Base-by-base conservation (phyloP, 2,329 filamentous ascomycete species). In the Colletotrichum sp. region DNA sequence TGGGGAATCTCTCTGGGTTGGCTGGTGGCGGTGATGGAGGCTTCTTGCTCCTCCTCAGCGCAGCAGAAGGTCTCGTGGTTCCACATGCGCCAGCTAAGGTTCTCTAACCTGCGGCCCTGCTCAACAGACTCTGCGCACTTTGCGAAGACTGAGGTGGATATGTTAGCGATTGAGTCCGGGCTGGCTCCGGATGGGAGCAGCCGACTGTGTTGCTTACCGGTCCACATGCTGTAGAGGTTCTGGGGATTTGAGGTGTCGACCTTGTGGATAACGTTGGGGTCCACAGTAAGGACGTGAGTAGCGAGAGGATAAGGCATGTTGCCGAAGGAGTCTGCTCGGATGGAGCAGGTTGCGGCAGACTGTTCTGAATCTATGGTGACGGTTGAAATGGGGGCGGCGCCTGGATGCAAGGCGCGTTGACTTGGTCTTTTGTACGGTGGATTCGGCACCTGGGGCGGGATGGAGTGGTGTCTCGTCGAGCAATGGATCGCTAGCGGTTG, bases 221-320 rank as follows among this genome's bases (percentile, higher is more conserved):
- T 96, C 96, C 96, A 98, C 92, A 99, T 98, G 88, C 95, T 96
- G 87, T 97, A 98, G 68, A 99, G 92, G 83, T 96, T 98, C 87
- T 98, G 95, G 32, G 95, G 93, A 85, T 98, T 98, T 80, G 94
- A 91, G 2, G 96, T 98, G 87, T 99, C 96, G 82, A 99, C 95
- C 85, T 98, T 95, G 89, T 97, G 95, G 84, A 99, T 96, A 80
- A 96, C 94, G 83, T 94, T 95, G 79, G 95, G 93, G 88, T 98
- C 96, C 85, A 99, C 95, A 78, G 95, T 96, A 83, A 99, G 90
- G 84, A 99, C 95, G 82, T 96, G 95, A 77, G 94, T 93, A 85
- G 95, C 93, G 86, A 98, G 90, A 87, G 92, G 91, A 83, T 95
- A 93, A 87, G 95, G 95, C 96, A 99, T 99, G 76, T 81, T 87